Conservation (phyloP, 345 rosid genomes). For the Acer campestre region DNA sequence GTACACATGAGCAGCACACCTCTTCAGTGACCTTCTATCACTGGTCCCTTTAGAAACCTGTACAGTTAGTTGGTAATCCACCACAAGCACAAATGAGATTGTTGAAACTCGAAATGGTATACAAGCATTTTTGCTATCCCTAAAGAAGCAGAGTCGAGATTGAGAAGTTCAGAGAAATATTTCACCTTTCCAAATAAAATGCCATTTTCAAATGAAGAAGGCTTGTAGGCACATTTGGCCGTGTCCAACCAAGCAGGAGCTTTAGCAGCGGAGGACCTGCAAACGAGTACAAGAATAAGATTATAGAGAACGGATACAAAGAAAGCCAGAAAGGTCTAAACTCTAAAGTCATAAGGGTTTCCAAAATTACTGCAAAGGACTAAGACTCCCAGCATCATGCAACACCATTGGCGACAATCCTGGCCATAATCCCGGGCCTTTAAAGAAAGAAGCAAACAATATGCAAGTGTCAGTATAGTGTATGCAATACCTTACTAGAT, state of each 20-base stretch:
- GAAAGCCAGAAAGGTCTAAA: background rate
- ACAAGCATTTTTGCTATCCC: background rate
- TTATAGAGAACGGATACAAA: conserved; percentile 2
- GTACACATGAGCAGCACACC: conserved; percentile 63
- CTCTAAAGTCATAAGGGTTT: background rate
- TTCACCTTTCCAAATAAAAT: conserved; percentile 46
- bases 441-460: conserved; percentile 5
- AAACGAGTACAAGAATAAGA: conserved; percentile 7
- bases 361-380: conserved; percentile 45
- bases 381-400: conserved; percentile 25
- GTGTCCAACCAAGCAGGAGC: conserved; percentile 61
- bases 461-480: conserved; percentile 7
- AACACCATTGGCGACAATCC: conserved; percentile 46
- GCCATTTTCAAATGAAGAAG: conserved; percentile 30
- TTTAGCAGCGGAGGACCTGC: conserved; percentile 51
- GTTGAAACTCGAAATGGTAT: conserved; percentile 3
- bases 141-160: background rate
- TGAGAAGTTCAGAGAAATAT: background rate
- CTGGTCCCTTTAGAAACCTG: conserved; percentile 36
- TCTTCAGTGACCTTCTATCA: conserved; percentile 47
- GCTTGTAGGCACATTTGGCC: conserved; percentile 38
- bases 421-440: conserved; percentile 63
- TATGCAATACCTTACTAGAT: conserved; percentile 7
- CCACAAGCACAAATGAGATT: conserved; percentile 9
- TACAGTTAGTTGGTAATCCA: conserved; percentile 15